A percentile compares a stretch with the other conserved stretches of the same genome.
These are phyloP conservation scores for Xerocomus minutiporus DNA, from an alignment of 1,284 basidiomycete genomes.

Conservation along the genomic window DNA sequence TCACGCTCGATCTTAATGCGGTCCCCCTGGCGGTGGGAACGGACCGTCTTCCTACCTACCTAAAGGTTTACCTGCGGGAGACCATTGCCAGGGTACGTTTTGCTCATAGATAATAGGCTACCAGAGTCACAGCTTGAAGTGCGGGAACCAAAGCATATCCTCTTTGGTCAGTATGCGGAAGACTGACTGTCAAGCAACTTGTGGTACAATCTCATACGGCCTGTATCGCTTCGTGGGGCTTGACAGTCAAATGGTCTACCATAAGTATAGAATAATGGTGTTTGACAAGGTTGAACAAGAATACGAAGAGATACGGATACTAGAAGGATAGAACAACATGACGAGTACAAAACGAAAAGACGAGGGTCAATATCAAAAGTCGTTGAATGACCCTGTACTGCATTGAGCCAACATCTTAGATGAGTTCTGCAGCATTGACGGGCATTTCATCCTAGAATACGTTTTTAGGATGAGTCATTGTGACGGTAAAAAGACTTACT, in stretches of 20 bases:
- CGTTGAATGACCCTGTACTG: constrained; percentile 2
- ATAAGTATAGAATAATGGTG: not conserved
- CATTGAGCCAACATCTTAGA: constrained; percentile 39
- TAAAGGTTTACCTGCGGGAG: not conserved
- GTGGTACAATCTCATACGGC: not conserved
- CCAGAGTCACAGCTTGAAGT: not conserved
- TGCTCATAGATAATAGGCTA: not conserved
- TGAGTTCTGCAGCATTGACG: constrained; percentile 85
- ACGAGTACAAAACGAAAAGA: constrained; percentile 17
- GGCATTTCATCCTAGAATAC: constrained; percentile 83
- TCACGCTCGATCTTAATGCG: constrained; percentile 3
- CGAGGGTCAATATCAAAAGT: constrained; percentile 1
- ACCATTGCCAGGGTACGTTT: not conserved
- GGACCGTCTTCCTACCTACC: not conserved
- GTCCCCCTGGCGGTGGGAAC: not conserved
- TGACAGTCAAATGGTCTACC: not conserved
- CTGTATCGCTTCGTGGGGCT: not conserved
- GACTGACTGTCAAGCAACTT: not conserved
- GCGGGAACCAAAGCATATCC: not conserved
- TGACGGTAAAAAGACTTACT: constrained; percentile 41
- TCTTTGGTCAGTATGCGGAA: not conserved
- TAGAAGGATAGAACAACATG: constrained; percentile 29
- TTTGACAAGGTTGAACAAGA: constrained; percentile 6
- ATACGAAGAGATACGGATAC: constrained; percentile 39
- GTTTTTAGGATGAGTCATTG: constrained; percentile 4